These are phyloP conservation scores for Trichaptum fuscoviolaceum DNA, from an alignment of 768 basidiomycete genomes.

Conservation along the genomic window DNA sequence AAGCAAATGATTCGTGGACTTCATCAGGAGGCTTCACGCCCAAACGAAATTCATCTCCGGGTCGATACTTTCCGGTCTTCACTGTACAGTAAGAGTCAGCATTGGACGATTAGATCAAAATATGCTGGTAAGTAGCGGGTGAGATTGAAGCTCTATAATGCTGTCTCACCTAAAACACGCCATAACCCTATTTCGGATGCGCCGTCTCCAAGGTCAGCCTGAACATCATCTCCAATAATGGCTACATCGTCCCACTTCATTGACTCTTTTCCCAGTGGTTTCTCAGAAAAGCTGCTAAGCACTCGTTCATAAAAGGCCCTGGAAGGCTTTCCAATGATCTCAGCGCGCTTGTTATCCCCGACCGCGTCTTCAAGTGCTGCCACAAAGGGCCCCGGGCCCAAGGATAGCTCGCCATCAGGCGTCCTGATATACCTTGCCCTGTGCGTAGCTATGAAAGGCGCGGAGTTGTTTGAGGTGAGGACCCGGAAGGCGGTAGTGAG, in stretches of 20 bases:
- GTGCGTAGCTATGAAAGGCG: constrained; percentile 54
- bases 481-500: constrained; percentile 67
- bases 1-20: too few relatives aligned
- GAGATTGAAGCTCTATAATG: constrained; percentile 4
- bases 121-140: constrained; percentile 7
- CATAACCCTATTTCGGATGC: constrained; percentile 55
- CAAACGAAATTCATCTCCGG: constrained; percentile 62
- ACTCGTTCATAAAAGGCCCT: constrained; percentile 54
- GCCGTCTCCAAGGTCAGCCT: constrained; percentile 59
- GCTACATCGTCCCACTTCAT: constrained; percentile 31
- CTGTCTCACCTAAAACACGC: constrained; percentile 52
- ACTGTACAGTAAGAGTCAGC: too few relatives aligned
- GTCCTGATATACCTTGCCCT: constrained; percentile 47
- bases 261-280: constrained; percentile 13
- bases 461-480: constrained; percentile 28
- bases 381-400: constrained; percentile 71
- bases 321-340: constrained; percentile 61
- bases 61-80: constrained; percentile 64
- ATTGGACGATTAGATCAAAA: too few relatives aligned
- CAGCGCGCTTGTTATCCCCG: constrained; percentile 32
- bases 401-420: constrained; percentile 43
- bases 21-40: too few relatives aligned
- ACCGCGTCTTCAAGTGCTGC: constrained; percentile 53
- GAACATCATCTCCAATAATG: constrained; percentile 64
- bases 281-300: constrained; percentile 36